Evolutionary conservation across 2,329 filamentous ascomycete species (phyloP), one percentile per base, ranked within the genome.

Genomic region (Penicillium psychrosexuale): DNA sequence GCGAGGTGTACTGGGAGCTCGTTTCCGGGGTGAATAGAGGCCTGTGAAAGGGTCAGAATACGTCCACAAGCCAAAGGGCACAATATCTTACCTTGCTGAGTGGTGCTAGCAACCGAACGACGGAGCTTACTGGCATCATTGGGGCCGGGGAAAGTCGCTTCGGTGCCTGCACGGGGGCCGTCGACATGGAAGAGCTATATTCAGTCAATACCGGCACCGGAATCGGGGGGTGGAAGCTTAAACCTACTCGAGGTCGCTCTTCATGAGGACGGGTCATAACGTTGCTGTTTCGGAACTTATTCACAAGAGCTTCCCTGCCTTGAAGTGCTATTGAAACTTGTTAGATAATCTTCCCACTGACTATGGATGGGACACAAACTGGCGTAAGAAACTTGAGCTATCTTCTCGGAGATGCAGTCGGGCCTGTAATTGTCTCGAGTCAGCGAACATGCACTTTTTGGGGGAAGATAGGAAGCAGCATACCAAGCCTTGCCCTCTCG

Each of bases 261-360:
- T 88, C 85, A 0, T 84, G 80, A 11, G 86, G 83, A 74, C 97
- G 92, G 0, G 93, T 80, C 91, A 97, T 97, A 30, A 99, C 91
- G 0, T 91, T 93, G 37, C 91, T 96, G 77, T 99, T 99, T 34
- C 94, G 87, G 69, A 99, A 99, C 70, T 97, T 97, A 71, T 95
- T 89, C 7, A 97, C 84, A 0, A 97, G 80, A 60, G 90, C 93
- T 68, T 96, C 91, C 60, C 88, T 88, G 43, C 94, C 94, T 77
- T 99, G 94, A 56, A 96, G 93, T 12, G 92, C 89, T 91, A 54
- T 39, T 46, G 34, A 19, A 12, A 9, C 53, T 17, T 49, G 47
- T 77, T 52, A 77, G 67, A 45, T 51, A 39, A n/a, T 33, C 31
- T 44, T 40, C 8, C 12, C 17, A 13, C 30, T 30, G 34, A 4